These are phyloP conservation scores for Trichocomaceae sp. DNA, from an alignment of 2,329 filamentous ascomycete species.

Conservation along the genomic window DNA sequence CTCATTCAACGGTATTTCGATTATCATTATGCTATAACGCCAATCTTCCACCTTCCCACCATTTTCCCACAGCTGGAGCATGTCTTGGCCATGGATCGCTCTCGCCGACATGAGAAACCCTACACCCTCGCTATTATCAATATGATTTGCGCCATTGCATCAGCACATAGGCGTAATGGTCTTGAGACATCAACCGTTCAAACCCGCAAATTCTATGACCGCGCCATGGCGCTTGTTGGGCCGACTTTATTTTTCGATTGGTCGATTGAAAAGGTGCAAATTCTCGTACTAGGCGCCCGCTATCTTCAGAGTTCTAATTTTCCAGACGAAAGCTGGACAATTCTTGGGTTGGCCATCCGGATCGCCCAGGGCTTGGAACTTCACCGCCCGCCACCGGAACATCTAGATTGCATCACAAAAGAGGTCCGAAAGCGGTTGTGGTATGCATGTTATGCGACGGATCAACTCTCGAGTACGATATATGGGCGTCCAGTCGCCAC, in stretches of 20 bases:
- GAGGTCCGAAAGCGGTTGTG: constrained; percentile 14
- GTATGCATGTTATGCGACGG: constrained; percentile 13
- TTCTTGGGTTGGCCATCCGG: constrained; percentile 13
- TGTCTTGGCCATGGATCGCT: constrained; percentile 6
- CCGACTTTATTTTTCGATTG: constrained; percentile 12
- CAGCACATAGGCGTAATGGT: constrained; percentile 8
- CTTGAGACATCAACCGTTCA: constrained; percentile 10
- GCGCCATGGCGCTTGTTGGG: constrained; percentile 12
- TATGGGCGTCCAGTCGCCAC: constrained; percentile 12
- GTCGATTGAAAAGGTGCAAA: constrained; percentile 12
- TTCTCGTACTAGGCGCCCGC: constrained; percentile 11
- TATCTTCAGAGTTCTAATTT: constrained; percentile 14
- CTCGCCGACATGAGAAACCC: constrained; percentile 7
- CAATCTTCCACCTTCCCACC: constrained; percentile 11
- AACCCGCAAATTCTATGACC: constrained; percentile 12
- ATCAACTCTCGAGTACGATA: constrained; percentile 12
- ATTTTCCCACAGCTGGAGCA: constrained; percentile 10
- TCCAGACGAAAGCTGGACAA: constrained; percentile 14
- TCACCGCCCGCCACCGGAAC: constrained; percentile 9
- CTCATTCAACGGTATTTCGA: constrained; percentile 12
- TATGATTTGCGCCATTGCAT: constrained; percentile 13
- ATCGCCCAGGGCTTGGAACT: constrained; percentile 13
- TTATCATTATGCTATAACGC: constrained; percentile 13
- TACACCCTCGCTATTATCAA: constrained; percentile 11
- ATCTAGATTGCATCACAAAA: constrained; percentile 10